Evolutionary conservation across 2,329 filamentous ascomycete species (phyloP).

Genomic region (Colletotrichum abscissum): DNA sequence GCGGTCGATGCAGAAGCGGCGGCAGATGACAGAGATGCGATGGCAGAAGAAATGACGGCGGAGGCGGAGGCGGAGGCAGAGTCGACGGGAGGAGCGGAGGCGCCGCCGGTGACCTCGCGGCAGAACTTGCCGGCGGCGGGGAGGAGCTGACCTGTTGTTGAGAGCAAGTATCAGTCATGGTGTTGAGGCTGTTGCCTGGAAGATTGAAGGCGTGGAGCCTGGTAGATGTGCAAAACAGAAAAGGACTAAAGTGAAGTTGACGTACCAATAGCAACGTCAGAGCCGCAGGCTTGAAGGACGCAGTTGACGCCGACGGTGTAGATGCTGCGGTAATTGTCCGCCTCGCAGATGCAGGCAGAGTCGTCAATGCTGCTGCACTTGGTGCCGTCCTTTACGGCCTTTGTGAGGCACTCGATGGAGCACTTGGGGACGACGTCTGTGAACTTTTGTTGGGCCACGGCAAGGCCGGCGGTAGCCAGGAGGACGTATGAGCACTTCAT

Average conservation of each 20-base stretch:
- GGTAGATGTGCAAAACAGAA: no score
- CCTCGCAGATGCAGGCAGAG: slow-evolving; percentile 39
- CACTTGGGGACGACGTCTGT: slow-evolving; percentile 39
- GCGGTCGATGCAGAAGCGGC: background rate
- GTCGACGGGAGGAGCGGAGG: slow-evolving; percentile 9
- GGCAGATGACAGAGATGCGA: background rate
- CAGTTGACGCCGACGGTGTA: slow-evolving; percentile 52
- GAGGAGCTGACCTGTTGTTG: slow-evolving; percentile 38
- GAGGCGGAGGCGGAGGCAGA: slow-evolving; percentile 19
- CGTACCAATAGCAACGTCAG: slow-evolving; percentile 42
- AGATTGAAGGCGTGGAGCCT: no score
- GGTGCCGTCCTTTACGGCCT: slow-evolving; percentile 37
- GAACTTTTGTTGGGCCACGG: slow-evolving; percentile 33
- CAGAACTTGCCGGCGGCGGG: slow-evolving; percentile 39
- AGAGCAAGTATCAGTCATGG: background rate
- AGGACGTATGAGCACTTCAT: slow-evolving; percentile 38
- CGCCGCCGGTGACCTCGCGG: slow-evolving; percentile 29
- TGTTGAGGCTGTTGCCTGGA: background rate
- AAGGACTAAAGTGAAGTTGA: background rate
- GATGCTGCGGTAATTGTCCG: slow-evolving; percentile 48
- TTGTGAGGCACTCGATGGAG: slow-evolving; percentile 37
- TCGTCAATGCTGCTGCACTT: slow-evolving; percentile 37
- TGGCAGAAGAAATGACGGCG: slow-evolving; percentile 3
- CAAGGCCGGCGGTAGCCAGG: slow-evolving; percentile 30
- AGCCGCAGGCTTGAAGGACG: slow-evolving; percentile 55